Evolutionary conservation across 306 rosid genomes (phyloP), one percentile per base, ranked within the genome.

Genomic region (Potentilla sterilis): DNA sequence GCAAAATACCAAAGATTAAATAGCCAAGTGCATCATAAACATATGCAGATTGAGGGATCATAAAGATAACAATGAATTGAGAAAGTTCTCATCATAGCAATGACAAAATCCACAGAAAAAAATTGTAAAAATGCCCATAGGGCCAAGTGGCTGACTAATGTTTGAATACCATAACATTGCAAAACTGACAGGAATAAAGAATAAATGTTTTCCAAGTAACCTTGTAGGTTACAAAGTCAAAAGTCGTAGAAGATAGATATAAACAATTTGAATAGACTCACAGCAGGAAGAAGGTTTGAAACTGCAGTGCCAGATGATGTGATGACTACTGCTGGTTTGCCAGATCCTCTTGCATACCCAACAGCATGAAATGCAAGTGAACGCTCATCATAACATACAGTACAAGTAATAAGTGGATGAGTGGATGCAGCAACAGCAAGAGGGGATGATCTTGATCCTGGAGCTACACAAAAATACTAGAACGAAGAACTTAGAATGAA

Each of bases 251-350:
- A 67, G 67, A 68, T 10, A 62, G 18, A 59, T 74, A 14, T 15
- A 35, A 22, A 14, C 54, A 62, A 18, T 43, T 11, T 15, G 46
- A 74, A 37, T 32, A 76, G 80, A 91, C 98, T 88, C 82, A 94
- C 98, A 73, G 98, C 98, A 24, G 98, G 98, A 81, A 88, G 87
- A 81, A 94, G 97, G 85, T 94, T 94, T 70, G 98, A 94, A 87
- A 88, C 97, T 43, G 98, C 98, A 75, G 98, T 92, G 81, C 98
- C 98, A 18, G 98, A 94, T 75, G 98, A 88, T 32, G 98, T 90
- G 84, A 94, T 87, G 81, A 94, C 86, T 49, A 92, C 96, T 18
- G 98, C 98, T 57, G 98, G 97, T 67, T 79, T 84, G 82, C 79
- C 89, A 83, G 92, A 95, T 78, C 98, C 98, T 87, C 89, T 90